Base-by-base conservation (phyloP, 441 rosid species). In the Erodium trifolium region DNA sequence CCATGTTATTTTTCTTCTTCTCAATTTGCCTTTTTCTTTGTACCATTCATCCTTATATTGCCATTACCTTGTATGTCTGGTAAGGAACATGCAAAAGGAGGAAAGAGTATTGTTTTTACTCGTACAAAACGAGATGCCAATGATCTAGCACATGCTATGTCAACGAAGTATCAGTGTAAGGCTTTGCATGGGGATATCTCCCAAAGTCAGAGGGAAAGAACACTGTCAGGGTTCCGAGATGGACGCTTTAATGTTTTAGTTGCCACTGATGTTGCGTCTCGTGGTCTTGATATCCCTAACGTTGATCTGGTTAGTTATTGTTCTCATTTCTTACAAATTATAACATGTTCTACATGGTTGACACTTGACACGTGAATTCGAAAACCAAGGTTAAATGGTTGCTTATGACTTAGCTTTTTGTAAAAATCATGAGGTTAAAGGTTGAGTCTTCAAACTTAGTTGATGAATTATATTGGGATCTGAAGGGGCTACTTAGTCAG, bases 231-330 rank as follows among this genome's bases (percentile, higher is more conserved):
- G 72, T 95, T 95, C 73, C 88, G 99, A 31, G 85, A 80, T 71
- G 98, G 99, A 17, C 67, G 75, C 1, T 86, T 92, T 73, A 90
- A 84, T 77, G 79, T 90, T 71, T 77, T 92, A 73, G 88, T 95
- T 75, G 99, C 99, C 62, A 95, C 99, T 66, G 99, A 95, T 80
- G 99, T 95, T 79, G 99, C 99, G 72, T 90, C 99, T 19, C 97
- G 98, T 78, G 99, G 99, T 69, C 98, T 95, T 68, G 99, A 95
- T 78, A 87, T 95, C 63, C 98, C 99, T 68, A 90, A 87, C 74
- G 99, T 95, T 53, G 98, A 92, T 72, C 85, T 95, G 91, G 99
- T 95, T 62, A 81, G 41, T 37, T 6, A 37, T 6, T 4, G 41
- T 18, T 0, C 5, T n/a, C 59, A 51, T 51, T 51, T 7, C 47